phyloP scores from a whole-genome alignment of 495 filamentous ascomycete species.

The Podospora australis region DNA sequence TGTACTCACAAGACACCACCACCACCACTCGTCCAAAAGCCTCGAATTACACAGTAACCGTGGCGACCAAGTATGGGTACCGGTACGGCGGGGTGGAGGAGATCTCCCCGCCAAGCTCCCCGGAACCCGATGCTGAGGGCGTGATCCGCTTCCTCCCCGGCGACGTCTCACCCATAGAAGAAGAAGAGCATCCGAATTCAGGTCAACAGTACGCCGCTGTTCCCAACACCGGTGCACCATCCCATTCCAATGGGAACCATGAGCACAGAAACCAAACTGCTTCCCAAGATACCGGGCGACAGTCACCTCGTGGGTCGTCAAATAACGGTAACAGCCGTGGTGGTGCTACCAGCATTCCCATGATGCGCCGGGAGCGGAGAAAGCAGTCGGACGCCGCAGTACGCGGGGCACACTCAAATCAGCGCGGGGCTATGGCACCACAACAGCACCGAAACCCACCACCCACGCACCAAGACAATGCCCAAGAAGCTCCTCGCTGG shows the following conservation, averaged over 20 bases:
- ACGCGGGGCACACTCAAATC: conserved; percentile 27
- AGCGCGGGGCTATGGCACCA: conserved; percentile 18
- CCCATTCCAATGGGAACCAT: conserved; percentile 1
- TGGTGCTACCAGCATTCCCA: conserved; percentile 38
- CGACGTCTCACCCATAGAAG: conserved; percentile 50
- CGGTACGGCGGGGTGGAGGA: conserved; percentile 30
- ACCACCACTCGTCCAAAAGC: conserved; percentile 13
- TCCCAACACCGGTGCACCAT: neutral
- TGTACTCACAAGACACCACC: conserved; percentile 31
- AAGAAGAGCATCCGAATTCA: conserved; percentile 20
- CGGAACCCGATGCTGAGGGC: conserved; percentile 26
- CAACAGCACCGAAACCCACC: conserved; percentile 23
- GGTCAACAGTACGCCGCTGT: neutral
- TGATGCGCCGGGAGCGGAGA: conserved; percentile 43
- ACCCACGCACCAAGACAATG: neutral
- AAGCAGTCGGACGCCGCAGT: conserved; percentile 36
- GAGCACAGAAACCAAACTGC: neutral
- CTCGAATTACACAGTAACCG: conserved; percentile 26
- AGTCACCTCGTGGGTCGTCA: conserved; percentile 9
- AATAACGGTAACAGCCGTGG: conserved; percentile 13
- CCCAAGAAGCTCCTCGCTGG: conserved; percentile 33
- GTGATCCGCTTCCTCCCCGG: conserved; percentile 21
- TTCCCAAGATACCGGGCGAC: neutral
- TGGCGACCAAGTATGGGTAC: conserved; percentile 26
- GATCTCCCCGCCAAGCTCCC: conserved; percentile 45